phyloP scores from a whole-genome alignment of 495 filamentous ascomycete genomes.

The Aspergillus incahuasiensis region DNA sequence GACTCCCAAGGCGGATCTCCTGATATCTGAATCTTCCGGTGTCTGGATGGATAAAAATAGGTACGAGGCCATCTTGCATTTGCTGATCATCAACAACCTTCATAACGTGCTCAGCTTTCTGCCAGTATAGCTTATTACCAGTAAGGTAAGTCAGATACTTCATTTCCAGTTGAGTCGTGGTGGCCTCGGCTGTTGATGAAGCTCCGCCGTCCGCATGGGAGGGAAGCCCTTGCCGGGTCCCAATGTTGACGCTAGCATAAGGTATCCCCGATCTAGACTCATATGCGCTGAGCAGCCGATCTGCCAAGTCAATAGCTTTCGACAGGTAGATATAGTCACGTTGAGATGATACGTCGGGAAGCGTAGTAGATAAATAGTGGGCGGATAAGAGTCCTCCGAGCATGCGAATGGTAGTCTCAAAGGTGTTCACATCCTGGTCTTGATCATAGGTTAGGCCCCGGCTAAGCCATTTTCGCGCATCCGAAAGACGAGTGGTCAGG shows the following conservation, averaged over 20 bases:
- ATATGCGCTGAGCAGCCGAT: constrained; percentile 80
- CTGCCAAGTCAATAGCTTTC: constrained; percentile 87
- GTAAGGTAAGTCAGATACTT: constrained; percentile 95
- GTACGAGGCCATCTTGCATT: constrained; percentile 74
- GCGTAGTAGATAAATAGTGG: constrained; percentile 79
- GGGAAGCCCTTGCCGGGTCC: constrained; percentile 62
- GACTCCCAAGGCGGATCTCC: constrained; percentile 85
- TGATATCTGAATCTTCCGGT: constrained; percentile 69
- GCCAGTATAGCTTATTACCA: constrained; percentile 87
- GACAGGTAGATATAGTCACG: constrained; percentile 91
- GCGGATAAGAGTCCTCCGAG: constrained; percentile 89
- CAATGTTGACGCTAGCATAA: constrained; percentile 84
- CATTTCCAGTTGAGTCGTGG: constrained; percentile 88
- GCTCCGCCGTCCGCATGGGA: constrained; percentile 83
- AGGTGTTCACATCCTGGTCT: constrained; percentile 91
- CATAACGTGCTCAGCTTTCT: constrained; percentile 83
- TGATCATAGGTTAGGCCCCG: constrained; percentile 77
- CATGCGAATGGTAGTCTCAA: constrained; percentile 98
- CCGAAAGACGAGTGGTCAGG: constrained; percentile 73
- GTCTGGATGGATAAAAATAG: constrained; percentile 81
- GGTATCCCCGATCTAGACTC: constrained; percentile 82
- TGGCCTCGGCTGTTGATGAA: constrained; percentile 88
- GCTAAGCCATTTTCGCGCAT: constrained; percentile 88
- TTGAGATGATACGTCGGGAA: constrained; percentile 56
- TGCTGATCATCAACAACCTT: constrained; percentile 77